Evolutionary conservation across 176 grass and related monocot genomes (phyloP).

Genomic region (Juncus inflexus): DNA sequence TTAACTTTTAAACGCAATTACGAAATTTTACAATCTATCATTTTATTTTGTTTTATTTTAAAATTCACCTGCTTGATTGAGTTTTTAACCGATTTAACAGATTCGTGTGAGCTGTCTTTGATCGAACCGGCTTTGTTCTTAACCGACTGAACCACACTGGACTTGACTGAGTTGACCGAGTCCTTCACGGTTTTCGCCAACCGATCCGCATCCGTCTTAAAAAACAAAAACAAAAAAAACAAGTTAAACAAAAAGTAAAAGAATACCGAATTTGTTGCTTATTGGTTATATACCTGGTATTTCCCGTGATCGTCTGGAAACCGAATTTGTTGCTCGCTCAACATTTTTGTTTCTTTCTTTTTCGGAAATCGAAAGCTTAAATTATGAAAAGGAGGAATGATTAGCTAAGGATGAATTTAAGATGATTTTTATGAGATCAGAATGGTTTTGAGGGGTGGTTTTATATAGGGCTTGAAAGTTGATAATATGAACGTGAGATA

Average conservation of each 20-base stretch:
- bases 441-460: not conserved
- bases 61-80: not conserved
- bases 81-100: not conserved
- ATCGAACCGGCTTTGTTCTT: conserved; percentile 21
- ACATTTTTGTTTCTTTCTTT: conserved; percentile 11
- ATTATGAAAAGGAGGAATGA: not conserved
- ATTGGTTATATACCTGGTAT: not conserved
- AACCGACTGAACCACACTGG: conserved; percentile 10
- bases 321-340: conserved; percentile 9
- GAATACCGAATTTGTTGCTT: not conserved
- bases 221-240: conserved; percentile 1
- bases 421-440: not conserved
- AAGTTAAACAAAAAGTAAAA: not conserved
- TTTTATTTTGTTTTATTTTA: too few relatives aligned
- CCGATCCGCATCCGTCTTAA: conserved; percentile 18
- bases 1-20: too few relatives aligned
- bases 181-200: conserved; percentile 5
- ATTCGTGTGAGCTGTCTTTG: not conserved
- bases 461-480: conserved; percentile 16
- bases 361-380: not conserved
- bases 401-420: conserved; percentile 2
- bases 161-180: conserved; percentile 7
- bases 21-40: too few relatives aligned
- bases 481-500: too few relatives aligned
- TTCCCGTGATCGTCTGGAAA: conserved; percentile 4